These are phyloP conservation scores for Ananas comosus DNA, from an alignment of 176 grass and related monocot species.

Conservation along the genomic window DNA sequence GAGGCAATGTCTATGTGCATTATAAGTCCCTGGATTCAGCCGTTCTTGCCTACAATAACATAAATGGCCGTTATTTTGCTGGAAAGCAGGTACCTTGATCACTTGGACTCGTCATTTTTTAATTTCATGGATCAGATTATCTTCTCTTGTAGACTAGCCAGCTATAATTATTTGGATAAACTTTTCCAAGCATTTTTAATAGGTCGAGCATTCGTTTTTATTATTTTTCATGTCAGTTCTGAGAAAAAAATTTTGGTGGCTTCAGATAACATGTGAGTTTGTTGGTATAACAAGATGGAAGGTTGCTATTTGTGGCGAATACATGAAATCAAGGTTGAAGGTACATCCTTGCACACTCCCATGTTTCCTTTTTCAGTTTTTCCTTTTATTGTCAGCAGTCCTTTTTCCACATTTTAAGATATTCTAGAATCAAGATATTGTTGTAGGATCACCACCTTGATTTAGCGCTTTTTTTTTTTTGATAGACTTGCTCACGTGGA, in stretches of 20 bases:
- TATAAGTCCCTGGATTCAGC: conserved; percentile 88
- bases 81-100: conserved; percentile 63
- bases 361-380: neutral
- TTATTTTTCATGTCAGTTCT: conserved; percentile 1
- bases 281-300: conserved; percentile 88
- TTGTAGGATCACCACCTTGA: neutral
- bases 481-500: conserved; percentile 80
- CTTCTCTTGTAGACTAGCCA: neutral
- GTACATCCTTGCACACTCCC: conserved; percentile 24
- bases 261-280: conserved; percentile 80
- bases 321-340: conserved; percentile 92
- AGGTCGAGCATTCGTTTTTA: neutral
- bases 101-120: neutral
- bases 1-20: conserved; percentile 89
- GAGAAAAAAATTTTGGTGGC: neutral
- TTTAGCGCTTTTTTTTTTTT: conserved; percentile 18
- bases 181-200: neutral
- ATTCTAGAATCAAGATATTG: neutral
- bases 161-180: neutral
- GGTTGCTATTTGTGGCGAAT: conserved; percentile 92
- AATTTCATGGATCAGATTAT: neutral
- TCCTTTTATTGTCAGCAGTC: neutral
- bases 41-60: conserved; percentile 77
- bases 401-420: neutral
- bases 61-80: conserved; percentile 87